Evolutionary conservation across 768 basidiomycete genomes (phyloP).

Genomic region (Boletus rubroflammeus): DNA sequence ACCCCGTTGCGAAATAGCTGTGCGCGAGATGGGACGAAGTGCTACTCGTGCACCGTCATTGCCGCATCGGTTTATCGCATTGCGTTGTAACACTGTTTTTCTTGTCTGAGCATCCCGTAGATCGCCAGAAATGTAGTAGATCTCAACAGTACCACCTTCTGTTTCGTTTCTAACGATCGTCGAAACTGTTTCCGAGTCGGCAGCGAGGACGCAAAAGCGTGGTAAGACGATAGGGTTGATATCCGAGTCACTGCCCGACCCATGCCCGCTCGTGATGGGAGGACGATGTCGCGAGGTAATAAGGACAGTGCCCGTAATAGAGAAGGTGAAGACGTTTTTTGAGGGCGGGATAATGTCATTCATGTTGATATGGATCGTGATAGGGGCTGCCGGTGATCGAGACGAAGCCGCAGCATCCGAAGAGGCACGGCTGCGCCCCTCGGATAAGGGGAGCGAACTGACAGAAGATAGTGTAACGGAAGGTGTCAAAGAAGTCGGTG

Average conservation of each 20-base stretch:
- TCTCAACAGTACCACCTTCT: slow-evolving; percentile 51
- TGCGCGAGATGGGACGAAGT: slow-evolving; percentile 39
- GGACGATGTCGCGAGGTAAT: slow-evolving; percentile 45
- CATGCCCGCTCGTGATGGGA: slow-evolving; percentile 22
- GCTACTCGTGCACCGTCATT: slow-evolving; percentile 58
- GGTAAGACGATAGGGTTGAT: slow-evolving; percentile 59
- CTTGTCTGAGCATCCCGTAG: slow-evolving; percentile 57
- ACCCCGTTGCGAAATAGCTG: slow-evolving; percentile 18
- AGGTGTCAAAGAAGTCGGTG: slow-evolving; percentile 50
- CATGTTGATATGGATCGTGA: slow-evolving; percentile 78
- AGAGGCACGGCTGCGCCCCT: slow-evolving; percentile 37
- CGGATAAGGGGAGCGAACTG: slow-evolving; percentile 33
- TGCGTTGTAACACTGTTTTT: slow-evolving; percentile 60
- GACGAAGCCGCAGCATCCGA: slow-evolving; percentile 28
- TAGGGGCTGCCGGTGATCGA: slow-evolving; percentile 53
- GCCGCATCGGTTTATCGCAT: slow-evolving; percentile 57
- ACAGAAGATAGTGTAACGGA: slow-evolving; percentile 39
- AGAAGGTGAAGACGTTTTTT: slow-evolving; percentile 64
- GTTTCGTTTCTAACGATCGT: slow-evolving; percentile 60
- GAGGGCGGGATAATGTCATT: slow-evolving; percentile 66
- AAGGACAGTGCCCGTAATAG: slow-evolving; percentile 61
- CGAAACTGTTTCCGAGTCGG: slow-evolving; percentile 58
- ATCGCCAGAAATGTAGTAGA: slow-evolving; percentile 58
- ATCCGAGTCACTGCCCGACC: slow-evolving; percentile 31
- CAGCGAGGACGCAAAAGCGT: slow-evolving; percentile 63